Evolutionary conservation across 108 stramenopile species (phyloP), one percentile per base, ranked within the genome.

Genomic region (Nannochloropsis salina): DNA sequence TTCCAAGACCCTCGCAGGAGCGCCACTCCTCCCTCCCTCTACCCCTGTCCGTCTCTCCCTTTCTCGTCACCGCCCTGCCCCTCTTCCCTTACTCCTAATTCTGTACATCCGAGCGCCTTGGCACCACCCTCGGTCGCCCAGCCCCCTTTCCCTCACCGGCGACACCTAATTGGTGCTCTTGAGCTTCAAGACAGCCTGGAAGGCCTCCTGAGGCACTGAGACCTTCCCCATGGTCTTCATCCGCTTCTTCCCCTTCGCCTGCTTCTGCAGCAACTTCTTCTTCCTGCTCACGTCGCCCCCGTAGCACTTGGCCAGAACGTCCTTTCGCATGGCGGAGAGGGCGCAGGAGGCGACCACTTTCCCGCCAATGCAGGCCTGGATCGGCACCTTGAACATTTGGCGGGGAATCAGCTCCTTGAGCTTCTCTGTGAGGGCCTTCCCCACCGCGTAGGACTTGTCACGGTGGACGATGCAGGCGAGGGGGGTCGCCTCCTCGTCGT

Each of bases 251-350:
- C 99, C 99, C 80, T 92, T 89, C 87, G 98, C 98, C 90, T 99
- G 99, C 89, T 98, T 98, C 90, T 99, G 96, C 20, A 98, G 88
- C 9, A 99, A 93, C 90, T 99, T 99, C 91, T 96, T 97, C 90
- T 99, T 99, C 61, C 99, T 89, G 31, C 95, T 91, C 43, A 97
- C 91, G 89, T 99, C 99, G 1, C 98, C 98, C 15, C 99, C 99
- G 80, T 90, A 90, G 89, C 90, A 90, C 86, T 90, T 98, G 8
- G 94, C 94, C 61, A 98, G 88, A 1, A 99, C 99, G 87, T 99
- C 98, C 87, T 99, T 99, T 79, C 98, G 91, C 86, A 95, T 96
- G 8, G 98, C 95, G 61, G 92, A 84, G 82, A 99, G 96, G 22
- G 95, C 81, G 79, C 86, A 74, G 9, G 89, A 88, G 8, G 90